A percentile compares a stretch with the other conserved stretches of the same genome.
phyloP scores from a whole-genome alignment of 1,284 basidiomycete species.

The Lentinula novae-zelandiae region DNA sequence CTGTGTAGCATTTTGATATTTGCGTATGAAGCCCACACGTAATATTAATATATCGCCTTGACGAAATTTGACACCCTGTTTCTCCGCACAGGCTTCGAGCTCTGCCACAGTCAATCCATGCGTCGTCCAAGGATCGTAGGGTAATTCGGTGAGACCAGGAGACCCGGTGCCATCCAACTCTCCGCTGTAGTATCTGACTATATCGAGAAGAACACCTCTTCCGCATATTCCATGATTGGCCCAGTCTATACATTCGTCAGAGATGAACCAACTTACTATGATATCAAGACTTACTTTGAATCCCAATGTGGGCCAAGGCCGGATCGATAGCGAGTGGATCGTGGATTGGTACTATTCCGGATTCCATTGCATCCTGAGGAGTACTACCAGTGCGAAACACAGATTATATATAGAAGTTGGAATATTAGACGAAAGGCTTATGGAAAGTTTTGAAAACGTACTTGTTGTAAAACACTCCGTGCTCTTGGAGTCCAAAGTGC shows the following conservation, averaged over 20 bases:
- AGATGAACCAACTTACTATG: background rate
- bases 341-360: slow-evolving; percentile 43
- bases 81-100: slow-evolving; percentile 58
- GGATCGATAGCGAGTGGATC: slow-evolving; percentile 51
- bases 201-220: slow-evolving; percentile 65
- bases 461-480: slow-evolving; percentile 66
- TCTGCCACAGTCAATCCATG: slow-evolving; percentile 54
- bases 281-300: slow-evolving; percentile 50
- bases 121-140: slow-evolving; percentile 65
- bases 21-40: slow-evolving; percentile 64
- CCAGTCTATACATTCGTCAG: slow-evolving; percentile 46
- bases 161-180: background rate
- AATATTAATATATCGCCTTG: slow-evolving; percentile 59
- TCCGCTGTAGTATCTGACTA: slow-evolving; percentile 50
- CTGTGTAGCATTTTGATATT: slow-evolving; percentile 43
- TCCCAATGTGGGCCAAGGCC: slow-evolving; percentile 49
- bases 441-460: slow-evolving; percentile 19
- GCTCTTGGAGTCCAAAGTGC: slow-evolving; percentile 54
- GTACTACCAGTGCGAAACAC: slow-evolving; percentile 32
- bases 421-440: background rate
- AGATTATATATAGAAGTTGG: background rate
- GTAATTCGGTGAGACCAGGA: slow-evolving; percentile 33
- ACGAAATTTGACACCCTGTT: slow-evolving; percentile 56
- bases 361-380: slow-evolving; percentile 38
- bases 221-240: slow-evolving; percentile 73